Base-by-base conservation (phyloP, 139 green algal genomes). In the Chlamydomonas sphaeroides region DNA sequence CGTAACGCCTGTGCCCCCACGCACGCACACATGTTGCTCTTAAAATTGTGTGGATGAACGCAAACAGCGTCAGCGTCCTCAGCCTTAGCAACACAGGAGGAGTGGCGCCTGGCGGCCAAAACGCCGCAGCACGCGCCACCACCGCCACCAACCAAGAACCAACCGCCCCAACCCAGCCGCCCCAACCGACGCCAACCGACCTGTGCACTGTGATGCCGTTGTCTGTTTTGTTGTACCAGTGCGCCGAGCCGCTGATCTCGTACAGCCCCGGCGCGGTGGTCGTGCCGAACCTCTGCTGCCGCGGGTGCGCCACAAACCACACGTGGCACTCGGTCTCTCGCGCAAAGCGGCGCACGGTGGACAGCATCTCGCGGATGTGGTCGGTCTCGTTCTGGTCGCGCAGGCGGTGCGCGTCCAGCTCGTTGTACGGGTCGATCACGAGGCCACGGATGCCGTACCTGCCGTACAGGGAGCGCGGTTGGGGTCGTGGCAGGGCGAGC, bases 361-460 rank as follows among this genome's bases (percentile, higher is more conserved):
- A 53, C 45, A 99, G 91, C 94, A 99, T 96, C 57, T 93, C 86
- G 80, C 85, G 94, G 38, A 99, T 95, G 78, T 98, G 97, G 89
- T 98, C 95, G 14, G 96, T 99, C 88, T 99, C 96, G 39, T 51
- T 95, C 86, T 92, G 89, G 80, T 85, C 61, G 17, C 68, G 33
- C 1, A 83, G 77, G 23, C 92, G 85, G 56, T 90, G 83, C 86
- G 98, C 95, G 86, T 99, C 96, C 30, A 99, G 92, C 88, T 99
- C 96, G 84, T 99, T 99, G 94, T 99, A 99, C 2, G 96, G 96
- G 87, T 99, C 96, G 67, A 99, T 98, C 35, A 99, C 88, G n/a
- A 99, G 89, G 28, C 96, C 96, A 6, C 93, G 84, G 75, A 99
- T 98, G 87, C 96, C 95, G 86, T 95, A 97, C 57, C 91, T 93